Percentiles rank a stretch among this genome's conserved stretches.
These are phyloP conservation scores for Nemania sp. DNA, from an alignment of 2,329 filamentous ascomycete genomes.

Conservation along the genomic window DNA sequence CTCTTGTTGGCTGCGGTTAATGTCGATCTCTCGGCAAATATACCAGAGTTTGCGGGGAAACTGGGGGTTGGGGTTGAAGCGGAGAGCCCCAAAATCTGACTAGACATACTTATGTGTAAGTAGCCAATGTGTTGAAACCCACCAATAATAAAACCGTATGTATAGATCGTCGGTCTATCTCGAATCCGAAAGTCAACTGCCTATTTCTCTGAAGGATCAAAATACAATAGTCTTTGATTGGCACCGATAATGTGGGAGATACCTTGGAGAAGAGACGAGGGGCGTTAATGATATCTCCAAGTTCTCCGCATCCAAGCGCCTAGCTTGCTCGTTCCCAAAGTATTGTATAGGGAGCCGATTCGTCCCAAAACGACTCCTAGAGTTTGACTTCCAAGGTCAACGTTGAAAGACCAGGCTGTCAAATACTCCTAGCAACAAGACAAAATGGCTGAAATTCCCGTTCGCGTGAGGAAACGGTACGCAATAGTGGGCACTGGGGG, in stretches of 20 bases:
- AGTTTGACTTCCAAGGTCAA: neutral
- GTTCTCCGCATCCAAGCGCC: slow-evolving; percentile 28
- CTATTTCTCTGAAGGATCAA: neutral
- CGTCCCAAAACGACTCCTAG: neutral
- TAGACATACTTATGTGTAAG: neutral
- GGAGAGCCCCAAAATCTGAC: slow-evolving; percentile 14
- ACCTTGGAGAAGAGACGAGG: slow-evolving; percentile 16
- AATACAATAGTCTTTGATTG: neutral
- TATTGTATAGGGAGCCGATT: neutral
- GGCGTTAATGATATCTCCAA: slow-evolving; percentile 28
- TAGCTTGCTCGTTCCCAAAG: neutral
- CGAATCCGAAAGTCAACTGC: slow-evolving; percentile 10
- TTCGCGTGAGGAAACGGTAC: slow-evolving; percentile 57
- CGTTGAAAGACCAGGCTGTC: neutral
- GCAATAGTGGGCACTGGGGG: slow-evolving; percentile 70
- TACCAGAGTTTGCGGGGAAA: slow-evolving; percentile 28
- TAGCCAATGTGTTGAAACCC: slow-evolving; percentile 10
- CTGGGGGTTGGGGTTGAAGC: slow-evolving; percentile 22
- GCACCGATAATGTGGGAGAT: slow-evolving; percentile 1
- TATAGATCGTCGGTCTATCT: slow-evolving; percentile 8
- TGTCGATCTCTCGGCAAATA: slow-evolving; percentile 26
- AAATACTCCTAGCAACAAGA: neutral
- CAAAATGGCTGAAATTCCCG: slow-evolving; percentile 40
- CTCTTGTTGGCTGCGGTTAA: slow-evolving; percentile 31
- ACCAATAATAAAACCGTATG: slow-evolving; percentile 21